Base-by-base conservation (phyloP, 495 filamentous ascomycete species). In the Penicillium riverlandense region DNA sequence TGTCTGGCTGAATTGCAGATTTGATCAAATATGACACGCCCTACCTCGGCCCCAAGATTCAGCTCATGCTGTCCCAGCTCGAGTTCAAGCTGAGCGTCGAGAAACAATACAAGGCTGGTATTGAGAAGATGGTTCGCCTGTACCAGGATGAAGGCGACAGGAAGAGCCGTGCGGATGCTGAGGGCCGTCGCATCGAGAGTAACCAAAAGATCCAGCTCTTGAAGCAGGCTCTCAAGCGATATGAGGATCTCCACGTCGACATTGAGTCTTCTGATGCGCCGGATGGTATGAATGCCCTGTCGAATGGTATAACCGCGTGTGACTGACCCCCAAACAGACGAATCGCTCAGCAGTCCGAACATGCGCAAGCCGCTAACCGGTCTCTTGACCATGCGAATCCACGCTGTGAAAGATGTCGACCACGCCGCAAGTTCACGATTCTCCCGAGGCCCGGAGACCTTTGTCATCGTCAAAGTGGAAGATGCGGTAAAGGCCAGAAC, bases 41-140 rank as follows among this genome's bases (percentile, higher is more conserved):
- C 14, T 88, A 96, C 61, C 83, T 99, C 41, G 92, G 92, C 27
- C 94, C 94, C 30, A 88, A 94, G 45, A 99, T 99, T 58, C 94
- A 97, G 70, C 83, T 96, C 50, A 99, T 99, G 92, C 72, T 99
- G 57, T 95, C 92, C 12, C 92, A 99, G 63, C 80, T 99, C 47
- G 90, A 96, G 67, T 99, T 99, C 68, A 99, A 99, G 68, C 72
- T 97, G 37, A 97, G 91, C 55, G 94, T 99, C 32, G 92, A 99
- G 68, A 95, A 96, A 58, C 92, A 99, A 66, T 99, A 99, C 68
- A 92, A 97, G 54, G 94, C 94, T 49, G 92, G 92, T 47, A 91
- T 99, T 52, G 94, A 99, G 66, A 99, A 99, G 74, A 99, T 99
- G 94, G 86, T 95, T 35, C 88, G 90, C 62, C 75, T 97, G 35